phyloP scores from a whole-genome alignment of 2,329 filamentous ascomycete genomes.

The Penicillium sp. region DNA sequence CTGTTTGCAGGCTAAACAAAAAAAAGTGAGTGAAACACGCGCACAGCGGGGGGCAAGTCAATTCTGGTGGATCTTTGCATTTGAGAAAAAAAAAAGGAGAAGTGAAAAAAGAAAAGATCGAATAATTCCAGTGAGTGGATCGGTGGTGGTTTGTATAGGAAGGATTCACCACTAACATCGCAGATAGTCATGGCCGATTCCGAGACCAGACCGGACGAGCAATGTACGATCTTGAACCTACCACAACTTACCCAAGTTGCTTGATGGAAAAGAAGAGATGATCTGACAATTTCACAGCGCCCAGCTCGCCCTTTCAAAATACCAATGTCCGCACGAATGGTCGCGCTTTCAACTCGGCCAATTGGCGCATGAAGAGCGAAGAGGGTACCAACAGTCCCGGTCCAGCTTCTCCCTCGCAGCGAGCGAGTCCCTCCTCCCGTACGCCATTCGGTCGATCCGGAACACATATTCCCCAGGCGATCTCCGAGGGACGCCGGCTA shows the following conservation, averaged over 20 bases:
- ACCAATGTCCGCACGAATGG: conserved; percentile 37
- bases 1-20: conserved; percentile 27
- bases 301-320: conserved; percentile 34
- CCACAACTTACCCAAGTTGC: too few relatives aligned
- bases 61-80: not conserved
- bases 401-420: conserved; percentile 30
- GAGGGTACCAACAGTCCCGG: conserved; percentile 34
- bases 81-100: not conserved
- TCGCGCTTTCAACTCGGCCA: conserved; percentile 44
- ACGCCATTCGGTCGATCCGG: conserved; percentile 36
- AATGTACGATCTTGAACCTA: conserved; percentile 35
- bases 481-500: conserved; percentile 49
- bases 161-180: not conserved
- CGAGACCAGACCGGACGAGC: conserved; percentile 35
- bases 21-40: conserved; percentile 9
- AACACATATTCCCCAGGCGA: conserved; percentile 40
- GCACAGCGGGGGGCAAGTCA: not conserved
- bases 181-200: conserved; percentile 38
- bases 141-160: not conserved
- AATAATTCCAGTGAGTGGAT: not conserved
- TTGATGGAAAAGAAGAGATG: not conserved
- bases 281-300: conserved; percentile 25
- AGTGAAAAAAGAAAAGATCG: not conserved
- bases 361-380: conserved; percentile 48
- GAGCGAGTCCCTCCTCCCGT: conserved; percentile 33